These are phyloP conservation scores for Crucihimalaya himalaica DNA, from an alignment of 345 rosid species.

Conservation along the genomic window DNA sequence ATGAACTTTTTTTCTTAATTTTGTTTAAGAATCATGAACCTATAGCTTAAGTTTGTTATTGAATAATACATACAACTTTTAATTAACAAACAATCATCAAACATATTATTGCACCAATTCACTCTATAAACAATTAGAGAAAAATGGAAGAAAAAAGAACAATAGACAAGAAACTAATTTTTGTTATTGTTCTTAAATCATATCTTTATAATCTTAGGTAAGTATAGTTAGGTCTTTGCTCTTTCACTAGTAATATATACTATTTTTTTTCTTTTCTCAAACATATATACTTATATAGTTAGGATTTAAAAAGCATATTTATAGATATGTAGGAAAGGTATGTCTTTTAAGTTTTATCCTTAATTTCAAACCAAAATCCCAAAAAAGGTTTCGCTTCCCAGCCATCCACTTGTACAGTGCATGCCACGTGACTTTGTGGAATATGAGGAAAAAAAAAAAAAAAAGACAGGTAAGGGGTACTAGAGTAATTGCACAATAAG, in stretches of 20 bases:
- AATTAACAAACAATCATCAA: background rate
- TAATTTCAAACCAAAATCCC: background rate
- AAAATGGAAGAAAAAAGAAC: too few relatives aligned
- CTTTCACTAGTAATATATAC: too few relatives aligned
- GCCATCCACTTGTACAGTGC: conserved; percentile 3
- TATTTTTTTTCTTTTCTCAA: too few relatives aligned
- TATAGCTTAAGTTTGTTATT: too few relatives aligned
- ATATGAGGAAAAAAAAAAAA: too few relatives aligned
- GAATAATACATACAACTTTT: background rate
- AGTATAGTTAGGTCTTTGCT: too few relatives aligned
- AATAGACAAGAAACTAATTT: too few relatives aligned
- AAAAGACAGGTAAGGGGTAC: conserved; percentile 35
- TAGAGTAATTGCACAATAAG: background rate
- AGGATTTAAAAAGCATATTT: background rate
- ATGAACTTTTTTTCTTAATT: background rate
- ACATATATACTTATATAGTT: too few relatives aligned
- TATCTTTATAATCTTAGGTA: too few relatives aligned
- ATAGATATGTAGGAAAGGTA: background rate
- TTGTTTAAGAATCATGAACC: too few relatives aligned
- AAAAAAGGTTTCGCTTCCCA: background rate
- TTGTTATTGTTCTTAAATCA: too few relatives aligned
- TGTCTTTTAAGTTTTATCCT: background rate
- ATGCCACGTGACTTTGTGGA: conserved; percentile 25
- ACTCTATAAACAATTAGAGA: background rate
- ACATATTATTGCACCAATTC: background rate